Base-by-base conservation (phyloP, 2,329 filamentous ascomycete species). In the Dothistroma septosporum region DNA sequence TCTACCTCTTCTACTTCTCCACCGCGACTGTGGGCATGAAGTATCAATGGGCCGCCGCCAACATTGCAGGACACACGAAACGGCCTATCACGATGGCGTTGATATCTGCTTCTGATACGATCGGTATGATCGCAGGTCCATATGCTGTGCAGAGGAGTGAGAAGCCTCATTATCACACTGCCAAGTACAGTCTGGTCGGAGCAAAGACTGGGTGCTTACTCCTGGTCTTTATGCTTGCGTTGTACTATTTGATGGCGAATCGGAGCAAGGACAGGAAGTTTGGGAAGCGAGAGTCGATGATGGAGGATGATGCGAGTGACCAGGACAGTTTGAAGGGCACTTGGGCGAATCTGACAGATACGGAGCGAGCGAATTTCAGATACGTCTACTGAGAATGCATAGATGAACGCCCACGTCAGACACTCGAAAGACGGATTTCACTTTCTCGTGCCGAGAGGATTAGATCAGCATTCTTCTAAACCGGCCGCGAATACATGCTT, bases 61-160 rank as follows among this genome's bases (percentile, higher is more conserved):
- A 90, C 68, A 78, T 89, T 12, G 87, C 85, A 22, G 87, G 88
- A 0, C 86, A 88, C 67, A 90, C 87, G 1, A 90, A 91, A 76
- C 89, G 89, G 73, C 81, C 83, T 0, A 80, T 86, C 6, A 84
- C 83, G 8, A 82, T 89, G 3, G 69, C 72, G 8, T 62, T 77
- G 8, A 59, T 77, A 32, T 76, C 74, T 55, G 71, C 70, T 24
- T 49, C 61, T 47, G 59, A 63, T 56, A 63, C 66, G 37, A 50
- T 66, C 12, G 79, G 75, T 10, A 76, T 75, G 58, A 75, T 76
- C 49, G 74, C 75, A 33, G 75, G 62, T 0, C 74, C 74, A 0
- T 67, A 3, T 76, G 76, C 66, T 68, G 71, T 31, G 67, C 69
- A 37, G 62, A 66, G 8, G 69, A 64, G 59, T 3, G 72, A 74